These are phyloP conservation scores for Trichosporon asahii DNA, from an alignment of 1,284 basidiomycete species.

Conservation along the genomic window DNA sequence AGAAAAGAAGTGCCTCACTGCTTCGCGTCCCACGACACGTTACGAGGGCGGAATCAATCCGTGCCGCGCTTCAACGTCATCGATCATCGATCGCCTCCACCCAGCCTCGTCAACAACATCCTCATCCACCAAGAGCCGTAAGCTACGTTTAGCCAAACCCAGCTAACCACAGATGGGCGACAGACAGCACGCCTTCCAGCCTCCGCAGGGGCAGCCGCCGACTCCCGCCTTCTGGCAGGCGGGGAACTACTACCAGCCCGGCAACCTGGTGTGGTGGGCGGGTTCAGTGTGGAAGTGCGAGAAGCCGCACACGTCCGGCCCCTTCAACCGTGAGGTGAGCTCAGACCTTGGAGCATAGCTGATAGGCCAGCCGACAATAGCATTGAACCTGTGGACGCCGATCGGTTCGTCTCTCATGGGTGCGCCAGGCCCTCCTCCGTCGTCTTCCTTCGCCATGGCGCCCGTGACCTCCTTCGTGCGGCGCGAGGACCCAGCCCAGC, in stretches of 20 bases:
- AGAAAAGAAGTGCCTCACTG: no score
- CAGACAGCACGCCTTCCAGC: not conserved
- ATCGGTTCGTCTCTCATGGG: slow-evolving; percentile 19
- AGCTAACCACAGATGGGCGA: not conserved
- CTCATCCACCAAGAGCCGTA: not conserved
- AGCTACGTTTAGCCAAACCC: not conserved
- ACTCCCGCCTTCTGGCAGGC: not conserved
- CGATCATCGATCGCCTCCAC: not conserved
- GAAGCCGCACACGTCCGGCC: slow-evolving; percentile 31
- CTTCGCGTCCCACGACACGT: no score
- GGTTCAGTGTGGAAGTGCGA: slow-evolving; percentile 45
- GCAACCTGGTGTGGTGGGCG: slow-evolving; percentile 36
- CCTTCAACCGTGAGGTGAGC: slow-evolving; percentile 17
- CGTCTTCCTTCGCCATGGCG: not conserved
- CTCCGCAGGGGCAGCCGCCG: not conserved
- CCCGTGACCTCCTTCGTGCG: not conserved
- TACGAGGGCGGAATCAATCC: not conserved
- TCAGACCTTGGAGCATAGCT: not conserved
- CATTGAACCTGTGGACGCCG: slow-evolving; percentile 42
- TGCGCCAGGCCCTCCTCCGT: slow-evolving; percentile 8
- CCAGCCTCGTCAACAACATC: not conserved
- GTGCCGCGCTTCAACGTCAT: not conserved
- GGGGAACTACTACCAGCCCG: slow-evolving; percentile 27
- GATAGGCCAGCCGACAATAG: slow-evolving; percentile 32
- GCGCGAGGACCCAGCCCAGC: slow-evolving; percentile 3